phyloP scores from a whole-genome alignment of 2,329 filamentous ascomycete species.

The Penicillium sp. region DNA sequence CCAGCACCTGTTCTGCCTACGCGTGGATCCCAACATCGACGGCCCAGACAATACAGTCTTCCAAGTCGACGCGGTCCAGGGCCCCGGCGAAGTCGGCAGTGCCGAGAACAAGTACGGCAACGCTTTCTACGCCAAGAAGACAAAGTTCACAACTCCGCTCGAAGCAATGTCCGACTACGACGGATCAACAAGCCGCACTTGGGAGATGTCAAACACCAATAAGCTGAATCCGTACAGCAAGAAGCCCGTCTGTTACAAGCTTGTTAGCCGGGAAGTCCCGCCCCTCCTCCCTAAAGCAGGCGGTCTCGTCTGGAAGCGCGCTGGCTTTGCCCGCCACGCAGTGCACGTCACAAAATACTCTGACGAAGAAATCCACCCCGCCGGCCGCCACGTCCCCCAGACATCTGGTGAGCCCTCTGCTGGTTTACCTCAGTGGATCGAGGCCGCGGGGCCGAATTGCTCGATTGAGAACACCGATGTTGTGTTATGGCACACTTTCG shows the following conservation, averaged over 20 bases:
- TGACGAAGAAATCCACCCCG: slow-evolving; percentile 79
- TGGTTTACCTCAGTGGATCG: slow-evolving; percentile 74
- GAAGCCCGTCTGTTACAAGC: slow-evolving; percentile 83
- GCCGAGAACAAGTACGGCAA: slow-evolving; percentile 85
- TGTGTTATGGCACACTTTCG: slow-evolving; percentile 93
- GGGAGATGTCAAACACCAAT: slow-evolving; percentile 85
- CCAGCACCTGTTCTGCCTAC: slow-evolving; percentile 90
- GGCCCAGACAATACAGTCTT: slow-evolving; percentile 82
- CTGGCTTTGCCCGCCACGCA: slow-evolving; percentile 81
- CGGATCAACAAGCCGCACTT: slow-evolving; percentile 73
- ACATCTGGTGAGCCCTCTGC: slow-evolving; percentile 74
- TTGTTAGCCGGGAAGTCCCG: slow-evolving; percentile 82
- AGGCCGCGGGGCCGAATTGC: slow-evolving; percentile 59
- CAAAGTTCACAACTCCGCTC: slow-evolving; percentile 68
- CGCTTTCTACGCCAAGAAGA: slow-evolving; percentile 82
- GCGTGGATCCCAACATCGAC: slow-evolving; percentile 83
- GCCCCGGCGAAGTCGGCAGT: slow-evolving; percentile 72
- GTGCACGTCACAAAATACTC: slow-evolving; percentile 84
- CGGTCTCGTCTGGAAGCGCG: slow-evolving; percentile 82
- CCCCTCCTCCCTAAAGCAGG: slow-evolving; percentile 74
- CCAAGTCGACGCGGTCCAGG: slow-evolving; percentile 71
- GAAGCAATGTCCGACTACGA: slow-evolving; percentile 77
- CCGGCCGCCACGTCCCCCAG: slow-evolving; percentile 82
- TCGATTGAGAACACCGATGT: slow-evolving; percentile 78
- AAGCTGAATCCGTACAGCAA: slow-evolving; percentile 82